Base-by-base conservation (phyloP, 75 land plant genomes). In the Pinus tabuliformis region DNA sequence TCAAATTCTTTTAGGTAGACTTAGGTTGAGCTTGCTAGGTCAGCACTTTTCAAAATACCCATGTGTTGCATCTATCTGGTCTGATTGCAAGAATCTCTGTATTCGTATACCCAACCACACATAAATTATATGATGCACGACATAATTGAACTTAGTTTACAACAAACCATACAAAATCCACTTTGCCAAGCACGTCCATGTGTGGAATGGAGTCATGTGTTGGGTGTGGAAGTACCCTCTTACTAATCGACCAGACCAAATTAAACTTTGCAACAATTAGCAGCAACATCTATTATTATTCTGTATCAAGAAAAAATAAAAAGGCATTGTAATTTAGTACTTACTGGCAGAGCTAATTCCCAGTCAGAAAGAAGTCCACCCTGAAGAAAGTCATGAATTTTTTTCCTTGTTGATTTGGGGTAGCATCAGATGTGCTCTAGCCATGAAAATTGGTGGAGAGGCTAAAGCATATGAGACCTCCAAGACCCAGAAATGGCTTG, bases 1-100 rank as follows among this genome's bases (percentile, higher is more conserved):
- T 78, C 79, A 56, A 77, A 82, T 76, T 75, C 84, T 57, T 88
- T 86, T 30, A 94, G 76, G 77, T 90, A 80, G 57, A 86, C 91
- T 86, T 90, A 90, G 77, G 91, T 94, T 58, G 97, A 94, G 73
- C 89, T 86, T 12, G 97, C 97, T 49, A 94, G 87, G 73, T 94
- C 97, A 14, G 94, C 97, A 82, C 66, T 73, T 82, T 54, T 94
- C 94, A 58, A 94, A 94, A 68, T 90, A 85, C 18, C 91, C 90
- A 70, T 94, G 86, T 4, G 97, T 94, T 16, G 97, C 94, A 72
- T 94, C 97, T 56, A 83, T 78, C 70, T 89, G 79, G 70, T 14
- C 94, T 62, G 87, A 33, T 74, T 73, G 71, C 24, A 83, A 59
- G 74, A 77, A 93, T 45, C 6, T 56, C 85, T 81, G 77, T 65